Percentiles rank a stretch among this genome's conserved stretches.
Conservation (phyloP, 257 asterid genomes). For the Rauvolfia tetraphylla region DNA sequence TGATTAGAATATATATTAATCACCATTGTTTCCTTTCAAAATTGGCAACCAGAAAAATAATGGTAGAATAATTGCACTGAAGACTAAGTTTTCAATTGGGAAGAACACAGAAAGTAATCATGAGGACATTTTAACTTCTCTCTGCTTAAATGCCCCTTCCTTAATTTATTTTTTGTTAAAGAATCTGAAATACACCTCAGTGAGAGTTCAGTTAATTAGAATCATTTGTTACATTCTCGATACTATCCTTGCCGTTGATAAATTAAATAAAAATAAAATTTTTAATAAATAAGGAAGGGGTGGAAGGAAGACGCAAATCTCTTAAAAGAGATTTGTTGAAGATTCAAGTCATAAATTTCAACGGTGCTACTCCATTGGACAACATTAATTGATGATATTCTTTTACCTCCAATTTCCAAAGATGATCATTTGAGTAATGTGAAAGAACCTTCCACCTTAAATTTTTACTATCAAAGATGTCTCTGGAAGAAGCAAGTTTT, state of each 20-base stretch:
- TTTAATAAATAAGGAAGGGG: neutral
- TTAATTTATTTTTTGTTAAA: neutral
- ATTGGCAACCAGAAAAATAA: neutral
- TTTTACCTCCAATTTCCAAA: too few species aligned
- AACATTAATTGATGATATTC: too few species aligned
- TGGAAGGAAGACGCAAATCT: neutral
- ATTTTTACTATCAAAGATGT: too few species aligned
- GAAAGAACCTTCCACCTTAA: too few species aligned
- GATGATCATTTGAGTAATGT: too few species aligned
- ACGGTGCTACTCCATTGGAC: neutral
- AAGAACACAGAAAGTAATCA: constrained; percentile 3
- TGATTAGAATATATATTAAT: neutral
- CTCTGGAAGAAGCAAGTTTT: neutral
- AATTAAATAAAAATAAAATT: too few species aligned
- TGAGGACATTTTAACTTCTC: neutral
- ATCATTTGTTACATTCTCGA: too few species aligned
- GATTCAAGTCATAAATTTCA: neutral
- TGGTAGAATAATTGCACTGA: constrained; percentile 5
- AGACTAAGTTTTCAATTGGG: neutral
- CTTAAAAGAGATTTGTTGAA: neutral
- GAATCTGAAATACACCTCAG: too few species aligned
- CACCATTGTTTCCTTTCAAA: neutral
- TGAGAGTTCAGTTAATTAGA: too few species aligned
- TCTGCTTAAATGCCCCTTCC: neutral
- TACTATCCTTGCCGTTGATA: too few species aligned